A percentile compares a stretch with the other conserved stretches of the same genome.
Conservation (phyloP, 2,329 filamentous ascomycete species). For the Claviceps capensis region DNA sequence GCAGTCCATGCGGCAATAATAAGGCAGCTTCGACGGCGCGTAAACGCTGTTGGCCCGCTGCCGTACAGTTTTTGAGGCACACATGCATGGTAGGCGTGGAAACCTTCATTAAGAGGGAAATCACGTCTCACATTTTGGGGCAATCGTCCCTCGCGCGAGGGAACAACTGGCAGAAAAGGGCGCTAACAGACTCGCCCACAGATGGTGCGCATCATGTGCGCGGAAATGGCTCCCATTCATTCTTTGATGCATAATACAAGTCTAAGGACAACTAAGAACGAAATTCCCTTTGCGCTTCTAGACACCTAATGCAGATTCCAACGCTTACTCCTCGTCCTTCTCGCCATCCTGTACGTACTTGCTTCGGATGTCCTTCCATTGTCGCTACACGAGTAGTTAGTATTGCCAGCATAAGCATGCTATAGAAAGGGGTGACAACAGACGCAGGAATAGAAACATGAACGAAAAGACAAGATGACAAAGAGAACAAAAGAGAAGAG, state of each 20-base stretch:
- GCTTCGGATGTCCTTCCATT: constrained; percentile 99
- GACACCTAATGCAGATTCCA: background rate
- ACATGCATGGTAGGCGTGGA: too few species aligned
- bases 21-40: constrained; percentile 1
- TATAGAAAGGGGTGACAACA: too few species aligned
- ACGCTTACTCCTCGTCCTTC: constrained; percentile 41
- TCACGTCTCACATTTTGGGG: background rate
- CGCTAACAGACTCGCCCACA: background rate
- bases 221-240: constrained; percentile 15
- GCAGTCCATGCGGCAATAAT: background rate
- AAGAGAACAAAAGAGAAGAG: background rate
- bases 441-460: too few species aligned
- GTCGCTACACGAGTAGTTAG: constrained; percentile 48
- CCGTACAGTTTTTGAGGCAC: too few species aligned
- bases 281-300: constrained; percentile 9
- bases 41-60: too few species aligned
- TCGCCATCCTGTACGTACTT: constrained; percentile 65
- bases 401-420: constrained; percentile 1
- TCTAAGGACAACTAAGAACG: constrained; percentile 11
- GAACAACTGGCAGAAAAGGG: background rate
- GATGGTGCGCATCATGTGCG: background rate
- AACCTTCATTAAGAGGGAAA: background rate
- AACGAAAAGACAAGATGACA: background rate
- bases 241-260: constrained; percentile 20
- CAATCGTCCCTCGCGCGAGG: background rate